A percentile compares a stretch with the other conserved stretches of the same genome.
Conservation (phyloP, 805 yeast genomes). For the Cyberlindnera euphorbiae region DNA sequence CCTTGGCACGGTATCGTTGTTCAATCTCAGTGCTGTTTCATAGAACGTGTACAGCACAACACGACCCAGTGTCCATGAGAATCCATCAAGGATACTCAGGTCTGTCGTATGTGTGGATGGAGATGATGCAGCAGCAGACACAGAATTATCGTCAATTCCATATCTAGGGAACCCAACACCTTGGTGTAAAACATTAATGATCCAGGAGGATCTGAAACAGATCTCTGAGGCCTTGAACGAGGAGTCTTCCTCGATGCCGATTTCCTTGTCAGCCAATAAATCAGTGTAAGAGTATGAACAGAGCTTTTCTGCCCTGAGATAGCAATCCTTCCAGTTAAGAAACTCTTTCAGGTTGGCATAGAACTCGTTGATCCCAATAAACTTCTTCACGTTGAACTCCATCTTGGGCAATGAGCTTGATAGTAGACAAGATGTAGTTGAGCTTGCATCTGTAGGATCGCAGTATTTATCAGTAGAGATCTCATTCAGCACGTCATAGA, state of each 20-base stretch:
- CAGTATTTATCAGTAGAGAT: constrained; percentile 22
- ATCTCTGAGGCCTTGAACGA: constrained; percentile 45
- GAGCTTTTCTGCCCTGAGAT: constrained; percentile 39
- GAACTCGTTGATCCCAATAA: constrained; percentile 63
- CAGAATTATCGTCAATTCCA: constrained; percentile 33
- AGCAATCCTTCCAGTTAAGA: constrained; percentile 33
- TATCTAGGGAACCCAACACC: constrained; percentile 57
- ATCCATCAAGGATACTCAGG: constrained; percentile 40
- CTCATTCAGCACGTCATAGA: constrained; percentile 40
- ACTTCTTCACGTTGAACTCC: constrained; percentile 51
- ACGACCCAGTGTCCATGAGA: constrained; percentile 55
- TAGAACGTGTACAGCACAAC: constrained; percentile 59
- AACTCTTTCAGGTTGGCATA: constrained; percentile 56
- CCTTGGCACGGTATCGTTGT: constrained; percentile 14
- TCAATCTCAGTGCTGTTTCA: constrained; percentile 33
- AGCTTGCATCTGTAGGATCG: constrained; percentile 15
- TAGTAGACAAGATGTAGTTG: constrained; percentile 42
- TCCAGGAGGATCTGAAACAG: constrained; percentile 61
- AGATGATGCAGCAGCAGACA: constrained; percentile 21
- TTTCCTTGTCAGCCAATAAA: constrained; percentile 8
- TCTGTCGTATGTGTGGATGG: constrained; percentile 23
- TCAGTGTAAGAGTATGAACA: constrained; percentile 33
- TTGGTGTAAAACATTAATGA: constrained; percentile 50
- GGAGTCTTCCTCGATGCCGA: constrained; percentile 24
- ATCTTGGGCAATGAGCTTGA: constrained; percentile 51